A percentile compares a stretch with the other conserved stretches of the same genome.
phyloP scores from a whole-genome alignment of 352 stramenopile genomes.

The Aphanomyces cochlioides region DNA sequence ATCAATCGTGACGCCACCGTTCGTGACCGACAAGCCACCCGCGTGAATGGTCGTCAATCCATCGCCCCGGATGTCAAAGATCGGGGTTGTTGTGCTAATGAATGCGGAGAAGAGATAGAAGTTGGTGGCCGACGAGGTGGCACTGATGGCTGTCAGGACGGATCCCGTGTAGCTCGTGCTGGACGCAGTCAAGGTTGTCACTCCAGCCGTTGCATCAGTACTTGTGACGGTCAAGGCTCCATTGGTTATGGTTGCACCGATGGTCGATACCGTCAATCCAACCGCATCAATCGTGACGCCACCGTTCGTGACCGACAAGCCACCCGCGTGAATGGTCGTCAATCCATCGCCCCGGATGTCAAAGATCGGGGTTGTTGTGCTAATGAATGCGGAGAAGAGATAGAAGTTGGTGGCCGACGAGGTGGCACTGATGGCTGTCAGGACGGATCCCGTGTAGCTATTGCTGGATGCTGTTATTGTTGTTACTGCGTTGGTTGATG shows the following conservation, averaged over 20 bases:
- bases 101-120: constrained; percentile 52
- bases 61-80: constrained; percentile 48
- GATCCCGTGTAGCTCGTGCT: constrained; percentile 31
- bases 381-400: constrained; percentile 30
- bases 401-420: constrained; percentile 6
- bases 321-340: constrained; percentile 41
- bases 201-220: constrained; percentile 19
- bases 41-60: constrained; percentile 47
- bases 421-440: neutral
- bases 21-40: too few relatives aligned
- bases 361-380: constrained; percentile 29
- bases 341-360: constrained; percentile 35
- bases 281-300: constrained; percentile 40
- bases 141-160: constrained; percentile 32
- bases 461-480: neutral
- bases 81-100: constrained; percentile 30
- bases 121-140: constrained; percentile 28
- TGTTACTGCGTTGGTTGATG: neutral
- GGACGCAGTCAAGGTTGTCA: constrained; percentile 35
- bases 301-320: constrained; percentile 39
- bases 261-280: constrained; percentile 28
- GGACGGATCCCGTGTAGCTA: neutral
- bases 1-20: too few relatives aligned
- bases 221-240: constrained; percentile 38
- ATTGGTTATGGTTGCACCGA: constrained; percentile 37